These are phyloP conservation scores for Arachnomyces sp. DNA, from an alignment of 2,329 filamentous ascomycete genomes.

Conservation along the genomic window DNA sequence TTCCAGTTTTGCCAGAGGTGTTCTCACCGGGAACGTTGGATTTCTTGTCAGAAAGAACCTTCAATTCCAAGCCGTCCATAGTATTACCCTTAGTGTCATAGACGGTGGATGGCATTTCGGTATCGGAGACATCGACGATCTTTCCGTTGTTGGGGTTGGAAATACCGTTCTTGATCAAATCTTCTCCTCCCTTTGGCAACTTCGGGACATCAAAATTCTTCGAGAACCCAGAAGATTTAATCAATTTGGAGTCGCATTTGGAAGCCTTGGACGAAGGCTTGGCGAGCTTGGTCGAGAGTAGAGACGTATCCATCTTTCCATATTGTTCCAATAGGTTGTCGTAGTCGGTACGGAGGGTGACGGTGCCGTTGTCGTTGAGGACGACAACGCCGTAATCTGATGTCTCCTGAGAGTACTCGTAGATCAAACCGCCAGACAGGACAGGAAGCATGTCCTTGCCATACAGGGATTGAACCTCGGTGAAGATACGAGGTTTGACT, in stretches of 20 bases:
- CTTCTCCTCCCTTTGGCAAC: slow-evolving; percentile 59
- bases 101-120: slow-evolving; percentile 51
- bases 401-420: slow-evolving; percentile 43
- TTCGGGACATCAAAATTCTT: slow-evolving; percentile 71
- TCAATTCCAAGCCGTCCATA: slow-evolving; percentile 58
- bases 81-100: slow-evolving; percentile 48
- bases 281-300: slow-evolving; percentile 54
- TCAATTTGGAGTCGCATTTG: slow-evolving; percentile 58
- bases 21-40: slow-evolving; percentile 50
- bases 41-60: slow-evolving; percentile 42
- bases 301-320: slow-evolving; percentile 62
- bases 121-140: slow-evolving; percentile 53
- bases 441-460: slow-evolving; percentile 51
- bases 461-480: slow-evolving; percentile 55
- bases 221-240: slow-evolving; percentile 59
- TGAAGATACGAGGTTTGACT: slow-evolving; percentile 50
- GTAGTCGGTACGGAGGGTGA: slow-evolving; percentile 57
- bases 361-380: slow-evolving; percentile 51
- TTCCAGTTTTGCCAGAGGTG: slow-evolving; percentile 21
- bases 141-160: slow-evolving; percentile 56
- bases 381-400: slow-evolving; percentile 52
- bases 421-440: slow-evolving; percentile 52
- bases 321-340: slow-evolving; percentile 70
- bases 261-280: slow-evolving; percentile 51
- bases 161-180: slow-evolving; percentile 71